Evolutionary conservation across 2,329 filamentous ascomycete species (phyloP), one percentile per base, ranked within the genome.

Genomic region (Dendrostoma leiphaemia): DNA sequence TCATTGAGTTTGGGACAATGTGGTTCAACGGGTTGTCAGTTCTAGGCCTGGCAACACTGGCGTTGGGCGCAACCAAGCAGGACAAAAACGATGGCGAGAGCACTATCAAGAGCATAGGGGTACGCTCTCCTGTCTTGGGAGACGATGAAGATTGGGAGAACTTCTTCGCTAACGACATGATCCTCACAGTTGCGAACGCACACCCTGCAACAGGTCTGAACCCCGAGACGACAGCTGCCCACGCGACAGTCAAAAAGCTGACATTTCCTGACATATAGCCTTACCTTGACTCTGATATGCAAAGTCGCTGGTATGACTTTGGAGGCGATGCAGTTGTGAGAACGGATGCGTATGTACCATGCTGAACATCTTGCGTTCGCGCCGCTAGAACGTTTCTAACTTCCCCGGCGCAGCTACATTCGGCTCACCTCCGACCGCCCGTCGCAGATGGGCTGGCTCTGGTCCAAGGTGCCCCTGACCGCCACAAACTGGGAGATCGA

Each of bases 401-500:
- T 24, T 24, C 17, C 5, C 15, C 17, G 53, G 24, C n/a, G n/a
- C 66, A 92, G 89, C 73, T 97, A 97, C 74, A 88, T 99, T 64
- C 91, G 94, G 63, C 84, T 99, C 54, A 92, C 92, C 28, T 89
- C 91, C 56, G 91, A 97, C 74, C 87, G 89, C 59, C 89, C 90
- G 57, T 97, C 93, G 65, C 91, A 96, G 74, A 83, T 85, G 65
- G 94, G 94, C 66, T 97, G 90, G 90, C 79, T 97, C 62, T 97
- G 93, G 76, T 97, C 92, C 46, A 84, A 92, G 57, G 90, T 97
- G 47, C 94, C 94, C 26, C 76, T 99, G 64, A 99, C 94, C 9
- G 94, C 94, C 43, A 99, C 93, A 38, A 99, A 99, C 76, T 99
- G 94, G 94, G 91, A 97, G 82, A 88, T 99, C 62, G 90, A 95